Conservation (phyloP, 192 early-diverging fungal species). For the Spinellus fusiger region DNA sequence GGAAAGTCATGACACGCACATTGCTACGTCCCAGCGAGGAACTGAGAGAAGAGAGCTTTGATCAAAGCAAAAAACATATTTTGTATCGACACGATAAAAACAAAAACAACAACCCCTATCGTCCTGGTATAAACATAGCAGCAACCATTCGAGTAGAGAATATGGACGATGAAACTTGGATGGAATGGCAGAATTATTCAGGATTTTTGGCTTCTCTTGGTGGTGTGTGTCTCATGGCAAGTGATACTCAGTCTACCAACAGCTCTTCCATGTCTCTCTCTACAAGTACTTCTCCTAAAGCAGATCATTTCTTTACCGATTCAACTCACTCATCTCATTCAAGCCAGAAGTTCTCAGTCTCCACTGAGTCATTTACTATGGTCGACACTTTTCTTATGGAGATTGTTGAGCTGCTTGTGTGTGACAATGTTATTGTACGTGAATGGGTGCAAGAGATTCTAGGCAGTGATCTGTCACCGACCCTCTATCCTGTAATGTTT, state of each 20-base stretch:
- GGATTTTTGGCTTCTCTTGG: constrained; percentile 77
- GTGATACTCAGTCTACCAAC: background rate
- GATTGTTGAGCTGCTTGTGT: constrained; percentile 64
- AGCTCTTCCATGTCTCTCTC: background rate
- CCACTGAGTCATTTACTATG: constrained; percentile 41
- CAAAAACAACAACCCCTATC: constrained; percentile 3
- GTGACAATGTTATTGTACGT: constrained; percentile 68
- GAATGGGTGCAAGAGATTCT: constrained; percentile 76
- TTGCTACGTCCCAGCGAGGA: constrained; percentile 24
- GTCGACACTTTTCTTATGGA: constrained; percentile 68
- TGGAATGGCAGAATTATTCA: constrained; percentile 78
- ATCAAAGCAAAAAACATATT: background rate
- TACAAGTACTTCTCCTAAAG: background rate
- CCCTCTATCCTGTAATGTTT: constrained; percentile 59
- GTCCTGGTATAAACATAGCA: background rate
- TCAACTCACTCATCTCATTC: background rate
- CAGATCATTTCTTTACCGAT: background rate
- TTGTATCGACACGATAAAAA: constrained; percentile 5
- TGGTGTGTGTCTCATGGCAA: constrained; percentile 50
- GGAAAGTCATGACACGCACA: constrained; percentile 49
- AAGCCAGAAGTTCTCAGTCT: background rate
- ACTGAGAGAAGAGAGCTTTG: constrained; percentile 2
- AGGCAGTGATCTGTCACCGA: constrained; percentile 65
- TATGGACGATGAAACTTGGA: constrained; percentile 34
- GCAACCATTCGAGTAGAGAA: background rate